Evolutionary conservation across 1,139 yeast species (phyloP), one percentile per base, ranked within the genome.

Genomic region (Yamadazyma jaroonii): DNA sequence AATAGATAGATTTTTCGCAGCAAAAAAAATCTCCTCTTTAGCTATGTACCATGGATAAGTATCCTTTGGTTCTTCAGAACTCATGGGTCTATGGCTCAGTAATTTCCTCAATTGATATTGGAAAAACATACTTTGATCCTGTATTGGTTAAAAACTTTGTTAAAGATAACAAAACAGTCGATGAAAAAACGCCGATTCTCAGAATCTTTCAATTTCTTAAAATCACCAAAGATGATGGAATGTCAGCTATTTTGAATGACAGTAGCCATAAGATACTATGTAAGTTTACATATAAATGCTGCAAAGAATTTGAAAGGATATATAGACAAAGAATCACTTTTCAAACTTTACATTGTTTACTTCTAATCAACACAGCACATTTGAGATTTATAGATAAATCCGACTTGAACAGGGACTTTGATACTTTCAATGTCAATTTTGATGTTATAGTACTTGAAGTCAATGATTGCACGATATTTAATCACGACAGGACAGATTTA

Each of bases 211-310:
- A 49, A 29, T 62, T 61, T 36, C 40, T 59, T 12, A 46, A 47
- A 29, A 28, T 39, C 9, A 47, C 53, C 2, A 28, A 42, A 9
- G 39, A 45, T 20, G 57, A 59, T 9, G 62, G 54, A 9, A 38
- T 67, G 2, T 52, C 65, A 4, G 63, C 58, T 1, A 46, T 62
- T 2, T 38, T 66, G n/a, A 52, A 64, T 4, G 75, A 69, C 41
- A 46, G 57, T 3, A 49, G 51, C 2, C 64, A 64, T 41, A 53
- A 56, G 41, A 52, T 67, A 12, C 49, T 60, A 9, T 70, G 59
- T 0, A 42, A 48, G 3, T 61, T 69, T 38, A 62, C 62, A 32
- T 43, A 51, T 6, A 52, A 59, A 2, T 56, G 69, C 1, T 52
- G 64, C 1, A 47, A 54, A 7, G 32, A 45, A 15, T 68, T 64